A percentile compares a stretch with the other conserved stretches of the same genome.
phyloP scores from a whole-genome alignment of 495 filamentous ascomycete species.

The Tuber calosporum region DNA sequence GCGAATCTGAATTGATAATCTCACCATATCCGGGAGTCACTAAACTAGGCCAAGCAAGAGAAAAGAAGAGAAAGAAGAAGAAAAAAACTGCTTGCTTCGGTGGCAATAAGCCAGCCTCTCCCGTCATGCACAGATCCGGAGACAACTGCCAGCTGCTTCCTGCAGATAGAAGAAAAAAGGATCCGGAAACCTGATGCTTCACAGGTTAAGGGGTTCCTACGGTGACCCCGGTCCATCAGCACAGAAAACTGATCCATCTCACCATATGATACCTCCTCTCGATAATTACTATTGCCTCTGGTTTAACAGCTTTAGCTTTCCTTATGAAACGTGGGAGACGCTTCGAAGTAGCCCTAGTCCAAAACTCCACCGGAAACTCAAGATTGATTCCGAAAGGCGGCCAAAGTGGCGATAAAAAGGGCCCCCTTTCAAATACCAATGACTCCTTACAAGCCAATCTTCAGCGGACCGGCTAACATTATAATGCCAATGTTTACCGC shows the following conservation, averaged over 20 bases:
- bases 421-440: background rate
- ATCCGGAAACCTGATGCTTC: background rate
- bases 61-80: background rate
- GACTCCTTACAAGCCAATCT: background rate
- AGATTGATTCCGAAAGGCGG: background rate
- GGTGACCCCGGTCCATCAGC: background rate
- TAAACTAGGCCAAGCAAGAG: slow-evolving; percentile 17
- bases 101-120: slow-evolving; percentile 29
- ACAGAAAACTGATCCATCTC: background rate
- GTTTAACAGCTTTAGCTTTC: background rate
- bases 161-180: background rate
- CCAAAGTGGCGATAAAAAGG: background rate
- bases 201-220: background rate
- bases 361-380: background rate
- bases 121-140: slow-evolving; percentile 21
- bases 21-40: background rate
- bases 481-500: background rate
- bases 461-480: background rate
- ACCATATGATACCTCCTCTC: background rate
- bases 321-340: background rate
- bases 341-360: background rate
- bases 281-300: background rate
- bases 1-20: background rate
- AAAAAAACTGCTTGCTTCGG: slow-evolving; percentile 12
- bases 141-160: slow-evolving; percentile 16